Conservation (phyloP, 768 basidiomycete genomes). For the Galerina sulciceps region DNA sequence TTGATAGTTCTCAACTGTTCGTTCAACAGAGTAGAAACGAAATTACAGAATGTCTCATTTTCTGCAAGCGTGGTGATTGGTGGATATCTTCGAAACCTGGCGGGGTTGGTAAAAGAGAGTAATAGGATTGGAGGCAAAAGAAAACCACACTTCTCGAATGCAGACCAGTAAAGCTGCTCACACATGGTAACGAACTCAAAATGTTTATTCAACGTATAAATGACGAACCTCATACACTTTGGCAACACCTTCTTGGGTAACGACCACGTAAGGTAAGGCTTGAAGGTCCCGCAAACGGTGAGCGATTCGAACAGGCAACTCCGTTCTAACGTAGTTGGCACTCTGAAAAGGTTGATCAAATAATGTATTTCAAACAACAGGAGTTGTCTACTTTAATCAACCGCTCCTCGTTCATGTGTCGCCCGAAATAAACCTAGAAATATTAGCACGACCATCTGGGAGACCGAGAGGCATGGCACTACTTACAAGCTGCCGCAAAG, state of each 20-base stretch:
- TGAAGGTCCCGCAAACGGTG: constrained; percentile 89
- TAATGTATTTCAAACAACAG: background rate
- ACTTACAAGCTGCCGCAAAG: constrained; percentile 78
- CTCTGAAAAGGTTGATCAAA: constrained; percentile 49
- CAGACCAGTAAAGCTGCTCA: constrained; percentile 85
- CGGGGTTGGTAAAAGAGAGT: constrained; percentile 2
- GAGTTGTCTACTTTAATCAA: constrained; percentile 64
- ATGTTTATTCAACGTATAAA: background rate
- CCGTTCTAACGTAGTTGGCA: constrained; percentile 89
- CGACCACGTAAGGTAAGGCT: constrained; percentile 82
- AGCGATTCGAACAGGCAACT: constrained; percentile 86
- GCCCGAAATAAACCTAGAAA: constrained; percentile 81
- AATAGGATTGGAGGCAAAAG: background rate
- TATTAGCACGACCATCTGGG: background rate
- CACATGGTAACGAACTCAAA: constrained; percentile 1
- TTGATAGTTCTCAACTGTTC: constrained; percentile 67
- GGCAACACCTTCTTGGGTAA: constrained; percentile 82
- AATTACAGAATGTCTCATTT: constrained; percentile 79
- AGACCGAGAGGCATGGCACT: background rate
- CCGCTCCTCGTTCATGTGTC: constrained; percentile 77
- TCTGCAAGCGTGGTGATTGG: constrained; percentile 72
- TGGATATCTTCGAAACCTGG: constrained; percentile 75
- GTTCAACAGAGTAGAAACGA: constrained; percentile 63
- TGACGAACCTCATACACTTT: constrained; percentile 79
- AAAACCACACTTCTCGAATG: constrained; percentile 74